These are phyloP conservation scores for Mycena capillaripes DNA, from an alignment of 768 basidiomycete species.

Conservation along the genomic window DNA sequence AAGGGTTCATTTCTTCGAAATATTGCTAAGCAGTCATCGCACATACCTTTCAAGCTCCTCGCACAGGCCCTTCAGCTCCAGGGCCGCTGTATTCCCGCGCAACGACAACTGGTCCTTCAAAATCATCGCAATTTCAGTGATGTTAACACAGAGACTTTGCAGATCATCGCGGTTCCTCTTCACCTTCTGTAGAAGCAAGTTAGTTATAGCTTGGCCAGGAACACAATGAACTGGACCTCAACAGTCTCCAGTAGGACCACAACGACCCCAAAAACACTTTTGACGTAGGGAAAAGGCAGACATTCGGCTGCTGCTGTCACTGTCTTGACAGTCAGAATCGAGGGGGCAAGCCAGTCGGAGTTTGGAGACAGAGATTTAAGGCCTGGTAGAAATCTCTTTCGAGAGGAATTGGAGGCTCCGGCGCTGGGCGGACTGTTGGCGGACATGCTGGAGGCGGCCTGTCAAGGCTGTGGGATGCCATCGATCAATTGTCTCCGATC, in stretches of 20 bases:
- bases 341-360: neutral
- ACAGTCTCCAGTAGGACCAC: neutral
- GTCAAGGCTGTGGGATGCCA: too few species aligned
- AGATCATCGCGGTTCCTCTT: constrained; percentile 18
- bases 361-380: too few species aligned
- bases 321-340: neutral
- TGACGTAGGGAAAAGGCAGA: neutral
- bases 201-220: too few species aligned
- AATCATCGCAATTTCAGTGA: neutral
- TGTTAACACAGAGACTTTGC: neutral
- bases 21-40: neutral
- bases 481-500: too few species aligned
- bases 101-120: neutral
- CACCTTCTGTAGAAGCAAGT: neutral
- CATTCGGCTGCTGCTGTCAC: neutral
- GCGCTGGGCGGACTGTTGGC: too few species aligned
- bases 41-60: constrained; percentile 1
- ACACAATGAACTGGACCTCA: too few species aligned
- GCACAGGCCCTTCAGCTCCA: neutral
- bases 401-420: too few species aligned
- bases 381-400: too few species aligned
- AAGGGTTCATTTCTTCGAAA: neutral
- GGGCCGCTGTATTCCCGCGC: neutral
- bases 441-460: too few species aligned
- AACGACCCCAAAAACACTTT: neutral